Conservation (phyloP, 805 yeast genomes). For the Candida piceae region DNA sequence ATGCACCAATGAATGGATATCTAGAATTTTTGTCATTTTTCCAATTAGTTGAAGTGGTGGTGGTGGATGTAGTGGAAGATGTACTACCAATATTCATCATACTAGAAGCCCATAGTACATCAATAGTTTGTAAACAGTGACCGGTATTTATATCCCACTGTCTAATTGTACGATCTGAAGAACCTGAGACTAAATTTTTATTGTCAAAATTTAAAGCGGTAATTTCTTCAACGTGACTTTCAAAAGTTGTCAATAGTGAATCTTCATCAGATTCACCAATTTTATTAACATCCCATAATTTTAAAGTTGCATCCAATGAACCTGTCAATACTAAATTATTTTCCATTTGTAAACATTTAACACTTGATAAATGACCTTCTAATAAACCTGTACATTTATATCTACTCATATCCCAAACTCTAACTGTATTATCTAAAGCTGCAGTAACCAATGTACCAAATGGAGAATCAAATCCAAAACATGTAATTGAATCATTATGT, state of each 20-base stretch:
- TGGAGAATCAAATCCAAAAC: conserved; percentile 67
- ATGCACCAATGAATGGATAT: conserved; percentile 52
- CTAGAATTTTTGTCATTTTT: conserved; percentile 5
- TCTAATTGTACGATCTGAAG: conserved; percentile 65
- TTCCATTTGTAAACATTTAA: conserved; percentile 55
- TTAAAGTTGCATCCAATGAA: conserved; percentile 56
- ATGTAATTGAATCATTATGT: conserved; percentile 48
- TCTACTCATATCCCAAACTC: conserved; percentile 77
- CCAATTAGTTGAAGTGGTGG: neutral
- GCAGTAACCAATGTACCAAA: conserved; percentile 77
- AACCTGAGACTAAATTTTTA: conserved; percentile 57
- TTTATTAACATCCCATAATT: conserved; percentile 51
- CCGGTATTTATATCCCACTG: conserved; percentile 73
- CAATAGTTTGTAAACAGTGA: conserved; percentile 64
- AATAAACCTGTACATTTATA: conserved; percentile 46
- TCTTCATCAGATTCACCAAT: conserved; percentile 18
- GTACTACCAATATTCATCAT: conserved; percentile 17
- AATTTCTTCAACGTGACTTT: conserved; percentile 62
- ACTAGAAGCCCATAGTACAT: conserved; percentile 56
- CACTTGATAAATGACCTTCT: conserved; percentile 58
- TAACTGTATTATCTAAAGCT: conserved; percentile 67
- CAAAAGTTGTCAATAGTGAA: conserved; percentile 45
- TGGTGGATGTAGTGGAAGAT: neutral
- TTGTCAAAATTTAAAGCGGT: conserved; percentile 56
- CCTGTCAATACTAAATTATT: conserved; percentile 49